Conservation (phyloP, 306 rosid genomes). For the Trifolium dubium region DNA sequence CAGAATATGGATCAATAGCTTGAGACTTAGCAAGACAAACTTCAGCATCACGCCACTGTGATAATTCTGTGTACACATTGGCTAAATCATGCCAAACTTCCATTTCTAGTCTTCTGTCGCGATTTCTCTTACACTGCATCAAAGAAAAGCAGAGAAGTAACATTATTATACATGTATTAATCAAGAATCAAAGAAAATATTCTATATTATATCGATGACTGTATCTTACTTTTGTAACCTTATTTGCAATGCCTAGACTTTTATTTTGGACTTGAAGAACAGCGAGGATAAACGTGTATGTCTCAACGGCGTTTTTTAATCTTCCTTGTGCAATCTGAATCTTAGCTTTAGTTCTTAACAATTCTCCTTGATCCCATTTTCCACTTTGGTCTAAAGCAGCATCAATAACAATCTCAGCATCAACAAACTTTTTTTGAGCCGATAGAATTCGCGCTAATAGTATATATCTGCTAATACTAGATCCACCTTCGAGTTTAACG, state of each 20-base stretch:
- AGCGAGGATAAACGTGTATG: slow-evolving; percentile 79
- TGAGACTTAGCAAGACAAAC: slow-evolving; percentile 79
- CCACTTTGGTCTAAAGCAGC: slow-evolving; percentile 90
- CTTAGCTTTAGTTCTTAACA: slow-evolving; percentile 83
- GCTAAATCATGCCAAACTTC: slow-evolving; percentile 95
- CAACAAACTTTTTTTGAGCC: slow-evolving; percentile 69
- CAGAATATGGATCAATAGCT: slow-evolving; percentile 82
- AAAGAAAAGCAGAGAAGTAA: slow-evolving; percentile 14
- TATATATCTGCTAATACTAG: slow-evolving; percentile 54
- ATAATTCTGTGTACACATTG: slow-evolving; percentile 63
- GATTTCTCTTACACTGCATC: slow-evolving; percentile 58
- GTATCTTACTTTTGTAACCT: slow-evolving; percentile 78
- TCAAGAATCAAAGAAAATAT: neutral
- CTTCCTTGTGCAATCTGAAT: slow-evolving; percentile 79
- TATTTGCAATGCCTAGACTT: slow-evolving; percentile 56
- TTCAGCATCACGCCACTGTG: slow-evolving; percentile 89
- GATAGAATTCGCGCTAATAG: slow-evolving; percentile 85
- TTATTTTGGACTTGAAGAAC: slow-evolving; percentile 79
- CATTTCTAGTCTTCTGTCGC: slow-evolving; percentile 75
- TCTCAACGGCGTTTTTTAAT: slow-evolving; percentile 68
- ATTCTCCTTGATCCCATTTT: slow-evolving; percentile 88
- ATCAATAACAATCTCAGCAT: slow-evolving; percentile 80
- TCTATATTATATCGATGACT: neutral
- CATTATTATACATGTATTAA: too few relatives aligned
- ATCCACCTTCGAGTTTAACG: slow-evolving; percentile 76